Evolutionary conservation across 768 basidiomycete genomes (phyloP).

Genomic region (Hericium alpestre): DNA sequence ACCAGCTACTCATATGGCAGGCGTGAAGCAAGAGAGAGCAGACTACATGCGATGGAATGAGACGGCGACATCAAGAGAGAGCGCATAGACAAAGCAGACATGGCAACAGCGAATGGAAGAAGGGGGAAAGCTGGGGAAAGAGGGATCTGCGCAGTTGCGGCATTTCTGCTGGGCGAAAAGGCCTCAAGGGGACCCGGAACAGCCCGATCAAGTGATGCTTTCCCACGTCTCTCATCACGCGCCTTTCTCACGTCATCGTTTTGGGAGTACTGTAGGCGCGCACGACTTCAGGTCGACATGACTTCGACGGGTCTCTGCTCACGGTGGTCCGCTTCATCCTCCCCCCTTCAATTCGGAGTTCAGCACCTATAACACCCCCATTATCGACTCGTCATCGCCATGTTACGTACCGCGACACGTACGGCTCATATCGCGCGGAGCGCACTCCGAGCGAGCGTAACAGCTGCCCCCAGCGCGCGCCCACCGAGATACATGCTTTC

Average conservation of each 20-base stretch:
- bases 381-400: neutral
- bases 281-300: too few relatives aligned
- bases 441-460: too few relatives aligned
- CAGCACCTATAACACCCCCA: neutral
- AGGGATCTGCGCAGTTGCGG: slow-evolving; percentile 21
- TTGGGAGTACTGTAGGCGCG: too few relatives aligned
- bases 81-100: neutral
- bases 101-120: slow-evolving; percentile 2
- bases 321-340: too few relatives aligned
- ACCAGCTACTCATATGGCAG: neutral
- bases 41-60: neutral
- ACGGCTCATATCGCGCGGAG: neutral
- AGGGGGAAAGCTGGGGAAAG: slow-evolving; percentile 7
- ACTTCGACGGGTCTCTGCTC: too few relatives aligned
- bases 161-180: slow-evolving; percentile 31
- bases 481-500: neutral
- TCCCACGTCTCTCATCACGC: neutral
- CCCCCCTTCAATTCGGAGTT: neutral
- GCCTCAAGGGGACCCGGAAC: slow-evolving; percentile 16
- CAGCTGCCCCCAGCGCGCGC: neutral
- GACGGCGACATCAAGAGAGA: neutral
- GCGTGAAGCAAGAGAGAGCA: neutral
- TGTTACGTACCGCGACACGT: neutral
- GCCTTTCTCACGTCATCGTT: neutral
- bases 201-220: neutral